Conservation (phyloP, 2,329 filamentous ascomycete species). For the Paracorniculantispora psalliotae region DNA sequence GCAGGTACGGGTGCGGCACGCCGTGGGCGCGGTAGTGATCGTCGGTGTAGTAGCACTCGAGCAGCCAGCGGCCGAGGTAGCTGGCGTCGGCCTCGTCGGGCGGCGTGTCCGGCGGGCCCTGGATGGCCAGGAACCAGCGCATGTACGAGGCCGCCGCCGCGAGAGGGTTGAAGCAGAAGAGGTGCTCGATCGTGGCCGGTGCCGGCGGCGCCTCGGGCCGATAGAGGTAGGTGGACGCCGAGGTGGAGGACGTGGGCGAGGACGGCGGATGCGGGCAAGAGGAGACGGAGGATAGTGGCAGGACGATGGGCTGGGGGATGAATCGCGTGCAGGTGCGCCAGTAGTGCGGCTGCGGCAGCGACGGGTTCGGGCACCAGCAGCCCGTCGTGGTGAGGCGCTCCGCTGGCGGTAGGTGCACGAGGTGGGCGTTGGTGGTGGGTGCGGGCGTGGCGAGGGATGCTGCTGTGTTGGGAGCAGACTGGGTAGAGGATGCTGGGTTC, state of each 20-base stretch:
- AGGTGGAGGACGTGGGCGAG: neutral
- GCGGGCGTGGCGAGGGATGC: neutral
- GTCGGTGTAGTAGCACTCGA: conserved; percentile 11
- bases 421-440: neutral
- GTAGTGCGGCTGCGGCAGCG: conserved; percentile 1
- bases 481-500: neutral
- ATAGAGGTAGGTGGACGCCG: neutral
- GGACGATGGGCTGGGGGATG: conserved; percentile 6
- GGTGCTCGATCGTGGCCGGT: neutral
- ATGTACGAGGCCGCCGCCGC: conserved; percentile 10
- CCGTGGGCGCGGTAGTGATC: conserved; percentile 4
- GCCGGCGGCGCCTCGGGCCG: neutral
- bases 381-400: neutral
- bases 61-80: conserved; percentile 11
- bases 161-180: conserved; percentile 14
- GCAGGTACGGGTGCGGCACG: conserved; percentile 1
- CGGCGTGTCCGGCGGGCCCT: conserved; percentile 11
- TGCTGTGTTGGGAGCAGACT: neutral
- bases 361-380: conserved; percentile 13
- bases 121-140: conserved; percentile 9
- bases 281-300: neutral
- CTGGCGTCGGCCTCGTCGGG: conserved; percentile 1
- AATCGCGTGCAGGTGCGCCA: conserved; percentile 11
- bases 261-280: conserved; percentile 2
- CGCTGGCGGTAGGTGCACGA: conserved; percentile 6